These are phyloP conservation scores for Fremontodendron californicum DNA, from an alignment of 345 rosid genomes.

Conservation along the genomic window DNA sequence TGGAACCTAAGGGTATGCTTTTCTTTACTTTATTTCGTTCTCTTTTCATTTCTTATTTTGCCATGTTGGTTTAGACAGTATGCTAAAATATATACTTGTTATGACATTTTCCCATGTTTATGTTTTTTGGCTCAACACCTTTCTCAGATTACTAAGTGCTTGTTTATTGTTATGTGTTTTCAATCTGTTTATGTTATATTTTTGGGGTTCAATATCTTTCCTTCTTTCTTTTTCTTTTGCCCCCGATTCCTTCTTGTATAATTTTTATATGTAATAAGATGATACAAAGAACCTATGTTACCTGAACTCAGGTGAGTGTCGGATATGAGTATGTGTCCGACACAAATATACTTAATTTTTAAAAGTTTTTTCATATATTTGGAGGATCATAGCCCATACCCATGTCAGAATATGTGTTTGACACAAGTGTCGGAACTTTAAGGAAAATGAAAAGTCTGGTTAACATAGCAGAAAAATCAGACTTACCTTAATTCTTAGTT, in stretches of 20 bases:
- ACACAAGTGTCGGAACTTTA: neutral
- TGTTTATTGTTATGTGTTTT: neutral
- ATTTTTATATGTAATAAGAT: neutral
- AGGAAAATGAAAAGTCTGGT: neutral
- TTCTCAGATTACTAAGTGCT: neutral
- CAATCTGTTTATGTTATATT: neutral
- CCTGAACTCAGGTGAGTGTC: no score
- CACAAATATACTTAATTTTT: no score
- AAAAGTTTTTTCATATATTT: neutral
- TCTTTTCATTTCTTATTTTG: neutral
- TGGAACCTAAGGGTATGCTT: constrained; percentile 12
- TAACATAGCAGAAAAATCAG: no score
- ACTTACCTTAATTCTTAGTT: neutral
- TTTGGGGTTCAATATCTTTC: neutral
- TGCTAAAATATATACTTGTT: neutral
- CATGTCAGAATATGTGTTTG: neutral
- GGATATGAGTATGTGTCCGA: no score
- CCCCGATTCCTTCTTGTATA: no score
- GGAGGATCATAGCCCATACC: no score
- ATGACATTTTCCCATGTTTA: neutral
- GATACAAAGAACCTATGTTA: neutral
- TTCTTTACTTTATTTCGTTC: neutral
- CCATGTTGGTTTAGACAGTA: neutral
- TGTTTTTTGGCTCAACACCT: neutral
- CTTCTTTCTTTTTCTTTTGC: neutral